These are phyloP conservation scores for Taxillus chinensis DNA, from an alignment of 164 flowering plant genomes.

Conservation along the genomic window DNA sequence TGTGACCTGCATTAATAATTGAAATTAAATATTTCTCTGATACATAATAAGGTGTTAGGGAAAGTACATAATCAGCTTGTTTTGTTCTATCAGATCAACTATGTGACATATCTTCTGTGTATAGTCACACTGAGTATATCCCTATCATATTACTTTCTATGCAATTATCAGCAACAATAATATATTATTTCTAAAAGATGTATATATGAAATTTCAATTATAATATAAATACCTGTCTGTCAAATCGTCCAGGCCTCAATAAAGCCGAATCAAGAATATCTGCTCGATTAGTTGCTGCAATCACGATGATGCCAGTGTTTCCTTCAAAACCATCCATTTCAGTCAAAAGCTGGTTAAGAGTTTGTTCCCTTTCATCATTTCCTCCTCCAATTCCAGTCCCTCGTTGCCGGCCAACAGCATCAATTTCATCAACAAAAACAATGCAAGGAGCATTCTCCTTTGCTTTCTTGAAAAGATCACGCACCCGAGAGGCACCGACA, in stretches of 20 bases:
- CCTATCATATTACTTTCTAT: no score
- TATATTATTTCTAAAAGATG: no score
- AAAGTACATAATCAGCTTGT: no score
- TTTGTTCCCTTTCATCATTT: slow-evolving; percentile 90
- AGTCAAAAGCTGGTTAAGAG: slow-evolving; percentile 85
- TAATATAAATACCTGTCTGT: slow-evolving; percentile 54
- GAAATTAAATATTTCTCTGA: neutral
- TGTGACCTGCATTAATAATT: slow-evolving; percentile 36
- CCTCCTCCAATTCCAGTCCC: slow-evolving; percentile 94
- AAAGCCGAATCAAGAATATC: slow-evolving; percentile 89
- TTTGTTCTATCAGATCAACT: no score
- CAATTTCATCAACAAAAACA: slow-evolving; percentile 94
- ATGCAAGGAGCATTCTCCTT: slow-evolving; percentile 95
- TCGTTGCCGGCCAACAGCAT: slow-evolving; percentile 93
- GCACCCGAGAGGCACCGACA: slow-evolving; percentile 91
- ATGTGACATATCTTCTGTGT: neutral
- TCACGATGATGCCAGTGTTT: slow-evolving; percentile 77
- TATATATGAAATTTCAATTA: no score
- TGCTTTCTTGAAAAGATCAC: slow-evolving; percentile 94
- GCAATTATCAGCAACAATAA: no score
- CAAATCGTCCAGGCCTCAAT: slow-evolving; percentile 82
- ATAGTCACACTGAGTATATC: no score
- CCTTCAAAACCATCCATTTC: slow-evolving; percentile 98
- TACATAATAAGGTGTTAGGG: no score
- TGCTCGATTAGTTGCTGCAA: slow-evolving; percentile 92